A percentile compares a stretch with the other conserved stretches of the same genome.
phyloP scores from a whole-genome alignment of 306 rosid genomes.

The Hippophae rhamnoides region DNA sequence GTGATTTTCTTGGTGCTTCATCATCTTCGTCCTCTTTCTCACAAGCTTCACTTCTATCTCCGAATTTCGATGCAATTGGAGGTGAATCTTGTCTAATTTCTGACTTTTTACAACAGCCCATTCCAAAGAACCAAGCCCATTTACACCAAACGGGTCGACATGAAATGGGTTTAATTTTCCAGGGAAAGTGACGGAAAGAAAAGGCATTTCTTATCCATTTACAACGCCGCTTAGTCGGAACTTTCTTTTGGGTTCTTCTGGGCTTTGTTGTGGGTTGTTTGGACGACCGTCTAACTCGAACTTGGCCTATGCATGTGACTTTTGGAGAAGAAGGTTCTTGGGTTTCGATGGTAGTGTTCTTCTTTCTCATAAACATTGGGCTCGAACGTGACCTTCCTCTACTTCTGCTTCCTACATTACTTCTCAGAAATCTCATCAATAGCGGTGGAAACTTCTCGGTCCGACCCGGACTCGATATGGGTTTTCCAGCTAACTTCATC shows the following conservation, averaged over 20 bases:
- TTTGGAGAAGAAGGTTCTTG: slow-evolving; percentile 93
- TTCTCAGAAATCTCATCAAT: slow-evolving; percentile 72
- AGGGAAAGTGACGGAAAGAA: slow-evolving; percentile 24
- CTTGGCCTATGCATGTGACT: slow-evolving; percentile 96
- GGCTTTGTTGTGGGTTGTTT: slow-evolving; percentile 18
- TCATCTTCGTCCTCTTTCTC: slow-evolving; percentile 21
- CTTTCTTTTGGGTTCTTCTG: neutral
- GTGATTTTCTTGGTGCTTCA: slow-evolving; percentile 15
- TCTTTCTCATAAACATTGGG: slow-evolving; percentile 63
- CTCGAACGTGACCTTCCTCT: slow-evolving; percentile 61
- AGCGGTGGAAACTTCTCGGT: slow-evolving; percentile 84
- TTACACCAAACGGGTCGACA: slow-evolving; percentile 36
- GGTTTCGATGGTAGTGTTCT: slow-evolving; percentile 48
- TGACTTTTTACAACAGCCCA: slow-evolving; percentile 27
- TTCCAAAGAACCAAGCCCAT: slow-evolving; percentile 33
- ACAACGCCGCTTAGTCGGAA: slow-evolving; percentile 17
- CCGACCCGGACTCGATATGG: slow-evolving; percentile 76
- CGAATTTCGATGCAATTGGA: slow-evolving; percentile 20
- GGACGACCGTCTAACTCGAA: slow-evolving; percentile 49
- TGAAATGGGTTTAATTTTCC: slow-evolving; percentile 25
- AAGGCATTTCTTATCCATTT: slow-evolving; percentile 39
- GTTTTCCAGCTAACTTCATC: slow-evolving; percentile 59
- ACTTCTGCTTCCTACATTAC: slow-evolving; percentile 61
- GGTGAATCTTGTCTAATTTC: slow-evolving; percentile 18
- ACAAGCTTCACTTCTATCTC: slow-evolving; percentile 11